phyloP scores from a whole-genome alignment of 2,329 filamentous ascomycete genomes.

The Fusarium miscanthi region DNA sequence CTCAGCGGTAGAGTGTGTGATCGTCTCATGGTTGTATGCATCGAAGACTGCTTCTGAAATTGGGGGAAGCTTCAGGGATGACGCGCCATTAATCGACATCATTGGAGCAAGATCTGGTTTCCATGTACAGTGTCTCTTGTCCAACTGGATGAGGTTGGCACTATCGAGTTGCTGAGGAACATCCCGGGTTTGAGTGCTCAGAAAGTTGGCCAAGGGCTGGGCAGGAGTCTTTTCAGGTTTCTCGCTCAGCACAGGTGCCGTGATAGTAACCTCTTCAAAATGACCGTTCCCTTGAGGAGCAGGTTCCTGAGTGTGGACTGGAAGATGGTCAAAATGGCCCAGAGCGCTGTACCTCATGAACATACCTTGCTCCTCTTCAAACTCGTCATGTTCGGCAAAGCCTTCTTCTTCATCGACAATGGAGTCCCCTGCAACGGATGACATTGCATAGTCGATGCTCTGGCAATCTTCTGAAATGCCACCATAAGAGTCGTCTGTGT shows the following conservation, averaged over 20 bases:
- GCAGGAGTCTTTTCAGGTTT: not conserved
- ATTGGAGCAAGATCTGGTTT: constrained; percentile 15
- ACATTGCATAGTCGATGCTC: constrained; percentile 1
- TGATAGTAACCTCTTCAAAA: not conserved
- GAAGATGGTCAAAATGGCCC: constrained; percentile 16
- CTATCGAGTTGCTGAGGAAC: not conserved
- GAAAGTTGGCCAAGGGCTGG: not conserved
- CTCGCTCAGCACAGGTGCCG: not conserved
- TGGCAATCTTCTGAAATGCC: constrained; percentile 9
- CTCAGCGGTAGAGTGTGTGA: constrained; percentile 36
- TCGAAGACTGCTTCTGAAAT: constrained; percentile 28
- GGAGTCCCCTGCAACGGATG: not conserved
- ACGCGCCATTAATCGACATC: not conserved
- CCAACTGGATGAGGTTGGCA: not conserved
- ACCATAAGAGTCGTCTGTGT: constrained; percentile 24
- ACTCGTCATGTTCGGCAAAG: constrained; percentile 42
- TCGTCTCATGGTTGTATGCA: not conserved
- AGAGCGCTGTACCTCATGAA: not conserved
- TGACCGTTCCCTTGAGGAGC: not conserved
- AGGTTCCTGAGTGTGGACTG: constrained; percentile 7
- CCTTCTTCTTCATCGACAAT: constrained; percentile 12
- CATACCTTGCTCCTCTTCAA: constrained; percentile 33
- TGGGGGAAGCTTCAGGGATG: constrained; percentile 30
- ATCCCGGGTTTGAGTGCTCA: not conserved
- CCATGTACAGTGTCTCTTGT: constrained; percentile 3